A percentile compares a stretch with the other conserved stretches of the same genome.
These are phyloP conservation scores for Prunus dulcis DNA, from an alignment of 306 rosid species.

Conservation along the genomic window DNA sequence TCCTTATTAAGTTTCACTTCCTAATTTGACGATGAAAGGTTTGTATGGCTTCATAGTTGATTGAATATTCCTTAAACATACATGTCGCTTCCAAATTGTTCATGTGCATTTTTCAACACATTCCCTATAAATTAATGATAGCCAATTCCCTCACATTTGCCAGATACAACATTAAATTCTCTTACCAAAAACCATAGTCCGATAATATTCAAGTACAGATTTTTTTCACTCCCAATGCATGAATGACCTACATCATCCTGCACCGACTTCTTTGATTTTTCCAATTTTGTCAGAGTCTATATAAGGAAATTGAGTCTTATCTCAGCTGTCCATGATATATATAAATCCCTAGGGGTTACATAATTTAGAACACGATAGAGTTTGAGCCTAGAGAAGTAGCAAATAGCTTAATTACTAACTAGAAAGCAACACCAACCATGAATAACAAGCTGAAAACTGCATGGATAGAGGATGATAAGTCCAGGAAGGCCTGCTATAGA, in stretches of 20 bases:
- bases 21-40: neutral
- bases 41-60: neutral
- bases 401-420: neutral
- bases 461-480: slow-evolving; percentile 30
- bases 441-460: slow-evolving; percentile 21
- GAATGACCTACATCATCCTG: neutral
- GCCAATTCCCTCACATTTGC: neutral
- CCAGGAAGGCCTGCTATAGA: slow-evolving; percentile 37
- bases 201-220: neutral
- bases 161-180: neutral
- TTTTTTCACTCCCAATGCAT: neutral
- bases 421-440: neutral
- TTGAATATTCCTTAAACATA: neutral
- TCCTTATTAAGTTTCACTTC: neutral
- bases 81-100: neutral
- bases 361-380: neutral
- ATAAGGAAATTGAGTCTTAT: neutral
- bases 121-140: too few species aligned
- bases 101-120: neutral
- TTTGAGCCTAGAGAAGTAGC: neutral
- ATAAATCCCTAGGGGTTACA: neutral
- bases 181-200: neutral
- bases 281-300: neutral
- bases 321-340: neutral
- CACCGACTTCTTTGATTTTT: neutral